phyloP scores from a whole-genome alignment of 148 eudicot genomes.

The Rhododendron kiyosumense region DNA sequence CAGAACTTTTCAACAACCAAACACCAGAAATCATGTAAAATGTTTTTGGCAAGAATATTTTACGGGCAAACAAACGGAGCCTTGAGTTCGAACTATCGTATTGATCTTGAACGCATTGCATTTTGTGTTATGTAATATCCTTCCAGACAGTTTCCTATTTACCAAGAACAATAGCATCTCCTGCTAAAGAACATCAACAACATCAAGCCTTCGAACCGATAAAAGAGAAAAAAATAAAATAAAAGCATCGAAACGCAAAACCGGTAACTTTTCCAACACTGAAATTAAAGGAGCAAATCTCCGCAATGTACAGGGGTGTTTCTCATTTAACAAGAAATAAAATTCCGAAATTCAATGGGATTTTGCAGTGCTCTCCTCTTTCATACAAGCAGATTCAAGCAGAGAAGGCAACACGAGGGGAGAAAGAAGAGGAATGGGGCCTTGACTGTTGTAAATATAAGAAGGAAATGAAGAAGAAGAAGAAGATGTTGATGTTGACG shows the following conservation, averaged over 20 bases:
- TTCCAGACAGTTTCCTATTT: background rate
- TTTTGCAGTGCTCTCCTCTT: conserved; percentile 16
- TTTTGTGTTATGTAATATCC: background rate
- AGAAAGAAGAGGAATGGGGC: conserved; percentile 61
- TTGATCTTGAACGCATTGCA: too few relatives aligned
- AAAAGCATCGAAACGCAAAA: background rate
- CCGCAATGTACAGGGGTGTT: background rate
- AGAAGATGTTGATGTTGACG: conserved; percentile 11
- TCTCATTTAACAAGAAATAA: background rate
- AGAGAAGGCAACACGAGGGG: conserved; percentile 57
- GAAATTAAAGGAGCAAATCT: background rate
- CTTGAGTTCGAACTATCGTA: too few relatives aligned
- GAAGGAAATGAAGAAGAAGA: conserved; percentile 17
- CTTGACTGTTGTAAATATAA: conserved; percentile 29
- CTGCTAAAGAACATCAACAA: background rate
- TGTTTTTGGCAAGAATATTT: too few relatives aligned
- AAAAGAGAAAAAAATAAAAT: background rate
- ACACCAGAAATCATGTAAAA: too few relatives aligned
- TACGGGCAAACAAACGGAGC: too few relatives aligned
- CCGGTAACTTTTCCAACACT: background rate
- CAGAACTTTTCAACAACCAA: too few relatives aligned
- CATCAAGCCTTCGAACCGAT: background rate
- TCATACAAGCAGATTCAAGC: conserved; percentile 26
- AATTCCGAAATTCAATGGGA: conserved; percentile 17
- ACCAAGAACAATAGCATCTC: background rate